Evolutionary conservation across 495 filamentous ascomycete species (phyloP).

Genomic region (Trypethelium eluteriae): DNA sequence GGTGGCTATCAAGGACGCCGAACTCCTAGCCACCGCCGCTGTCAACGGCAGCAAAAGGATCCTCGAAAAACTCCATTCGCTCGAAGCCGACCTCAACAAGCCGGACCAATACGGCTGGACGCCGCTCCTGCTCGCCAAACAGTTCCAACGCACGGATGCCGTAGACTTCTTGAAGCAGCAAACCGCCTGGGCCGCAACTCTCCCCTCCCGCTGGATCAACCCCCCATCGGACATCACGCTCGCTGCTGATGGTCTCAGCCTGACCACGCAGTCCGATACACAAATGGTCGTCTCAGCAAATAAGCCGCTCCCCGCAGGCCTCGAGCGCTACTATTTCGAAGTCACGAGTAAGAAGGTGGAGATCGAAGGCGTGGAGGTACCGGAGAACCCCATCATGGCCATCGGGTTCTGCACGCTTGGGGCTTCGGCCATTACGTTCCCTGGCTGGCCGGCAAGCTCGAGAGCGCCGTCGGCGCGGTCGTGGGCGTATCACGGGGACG

Average conservation of each 20-base stretch:
- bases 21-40: not conserved
- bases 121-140: not conserved
- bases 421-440: not conserved
- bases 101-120: constrained; percentile 11
- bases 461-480: not conserved
- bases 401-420: not conserved
- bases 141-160: constrained; percentile 1
- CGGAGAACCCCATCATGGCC: constrained; percentile 2
- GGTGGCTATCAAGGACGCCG: not conserved
- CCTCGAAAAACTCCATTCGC: constrained; percentile 1
- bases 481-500: constrained; percentile 6
- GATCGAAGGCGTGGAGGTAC: not conserved
- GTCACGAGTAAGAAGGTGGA: not conserved
- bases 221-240: not conserved
- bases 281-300: not conserved
- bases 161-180: not conserved
- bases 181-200: not conserved
- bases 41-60: constrained; percentile 4
- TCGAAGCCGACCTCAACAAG: constrained; percentile 3
- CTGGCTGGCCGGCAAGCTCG: not conserved
- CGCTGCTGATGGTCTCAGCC: not conserved
- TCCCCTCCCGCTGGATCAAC: not conserved
- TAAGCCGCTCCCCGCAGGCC: not conserved
- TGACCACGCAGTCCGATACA: not conserved
- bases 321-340: constrained; percentile 3